Base-by-base conservation (phyloP, 1,284 basidiomycete species). In the Chondrostereum purpureum region DNA sequence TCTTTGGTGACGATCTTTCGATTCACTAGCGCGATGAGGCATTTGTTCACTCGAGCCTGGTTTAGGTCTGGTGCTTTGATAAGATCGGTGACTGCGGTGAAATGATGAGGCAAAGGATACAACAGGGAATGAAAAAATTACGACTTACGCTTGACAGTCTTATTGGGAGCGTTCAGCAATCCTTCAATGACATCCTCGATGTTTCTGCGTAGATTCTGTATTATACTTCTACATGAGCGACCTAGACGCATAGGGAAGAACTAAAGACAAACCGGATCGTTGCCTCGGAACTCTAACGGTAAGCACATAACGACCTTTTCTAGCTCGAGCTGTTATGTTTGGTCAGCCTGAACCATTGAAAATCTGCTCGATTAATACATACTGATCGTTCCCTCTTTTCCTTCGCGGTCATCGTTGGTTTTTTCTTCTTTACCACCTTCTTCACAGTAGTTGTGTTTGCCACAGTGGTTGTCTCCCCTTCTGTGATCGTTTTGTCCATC, bases 41-140 rank as follows among this genome's bases (percentile, higher is more conserved):
- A 92, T 64, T 93, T 95, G 66, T 96, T 95, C 36, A 92, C 92
- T 27, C 86, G 77, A 4, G 90, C 87, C 65, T 94, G 91, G 39
- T 83, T 85, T 39, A 94, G 71, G 48, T 92, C 89, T 0, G 91
- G 90, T 1, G 82, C 80, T 41, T 74, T 77, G 51, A 92, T 77
- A 43, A 96, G 74, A 42, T 92, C 88, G 33, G 76, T 66, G 33
- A 94, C 92, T 95, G 53, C 3, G 45, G 24, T 16, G 3, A 21
- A 38, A 36, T 41, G 44, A 37, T 44, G 16, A 38, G 18, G 21
- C n/a, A 17, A 8, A 31, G 18, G 12, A 22, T 21, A 34, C 19
- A 17, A 13, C 34, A n/a, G 14, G 6, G 43, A 45, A 38, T 47
- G n/a, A n/a, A n/a, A n/a, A n/a, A n/a, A n/a, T 19, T 42, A 21